Conservation (phyloP, 352 stramenopile genomes). For the Globisporangium apiculatum region DNA sequence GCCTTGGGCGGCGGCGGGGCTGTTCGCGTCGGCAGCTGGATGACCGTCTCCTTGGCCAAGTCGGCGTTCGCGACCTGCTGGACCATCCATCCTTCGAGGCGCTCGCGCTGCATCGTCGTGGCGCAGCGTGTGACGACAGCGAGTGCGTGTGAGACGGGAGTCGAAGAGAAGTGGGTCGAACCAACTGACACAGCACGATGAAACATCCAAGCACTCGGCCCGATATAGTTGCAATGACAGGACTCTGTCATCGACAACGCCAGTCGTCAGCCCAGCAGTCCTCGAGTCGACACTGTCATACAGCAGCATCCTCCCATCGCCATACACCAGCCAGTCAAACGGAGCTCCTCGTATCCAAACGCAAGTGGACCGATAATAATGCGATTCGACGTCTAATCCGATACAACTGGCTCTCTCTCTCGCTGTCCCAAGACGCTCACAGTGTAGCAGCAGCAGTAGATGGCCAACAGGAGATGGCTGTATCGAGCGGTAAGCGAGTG, state of each 20-base stretch:
- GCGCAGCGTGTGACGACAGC: background rate
- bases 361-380: slow-evolving; percentile 2
- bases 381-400: background rate
- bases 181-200: background rate
- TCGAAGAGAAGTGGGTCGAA: too few relatives aligned
- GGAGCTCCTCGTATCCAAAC: background rate
- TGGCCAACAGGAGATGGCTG: too few relatives aligned
- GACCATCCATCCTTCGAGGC: slow-evolving; percentile 75
- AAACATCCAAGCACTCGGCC: too few relatives aligned
- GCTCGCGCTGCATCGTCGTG: slow-evolving; percentile 49
- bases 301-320: too few relatives aligned
- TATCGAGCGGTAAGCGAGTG: too few relatives aligned
- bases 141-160: background rate
- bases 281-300: too few relatives aligned
- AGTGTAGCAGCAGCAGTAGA: too few relatives aligned
- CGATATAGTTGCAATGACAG: too few relatives aligned
- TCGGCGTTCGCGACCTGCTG: slow-evolving; percentile 61
- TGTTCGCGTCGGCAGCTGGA: slow-evolving; percentile 33
- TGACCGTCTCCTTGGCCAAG: slow-evolving; percentile 53
- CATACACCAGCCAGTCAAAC: too few relatives aligned
- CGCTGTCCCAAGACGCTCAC: background rate
- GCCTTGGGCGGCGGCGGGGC: background rate
- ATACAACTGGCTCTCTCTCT: background rate
- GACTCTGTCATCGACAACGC: too few relatives aligned
- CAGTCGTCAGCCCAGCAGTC: too few relatives aligned